Conservation (phyloP, 2,329 filamentous ascomycete species). For the Fusarium nanum region DNA sequence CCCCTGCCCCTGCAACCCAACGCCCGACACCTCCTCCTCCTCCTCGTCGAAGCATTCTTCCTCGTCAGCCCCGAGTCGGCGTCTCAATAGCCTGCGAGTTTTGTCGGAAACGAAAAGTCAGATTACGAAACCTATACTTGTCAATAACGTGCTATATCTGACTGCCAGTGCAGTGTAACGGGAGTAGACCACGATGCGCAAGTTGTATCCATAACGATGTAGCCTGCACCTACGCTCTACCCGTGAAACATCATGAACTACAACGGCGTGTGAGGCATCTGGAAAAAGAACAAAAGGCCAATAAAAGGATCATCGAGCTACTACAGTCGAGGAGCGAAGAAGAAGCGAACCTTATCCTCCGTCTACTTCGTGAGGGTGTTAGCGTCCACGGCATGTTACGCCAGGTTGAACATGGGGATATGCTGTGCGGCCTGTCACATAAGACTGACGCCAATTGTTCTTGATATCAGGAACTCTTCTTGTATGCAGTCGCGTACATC, state of each 20-base stretch:
- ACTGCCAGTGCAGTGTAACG: slow-evolving; percentile 3
- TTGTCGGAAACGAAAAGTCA: slow-evolving; percentile 10
- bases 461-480: neutral
- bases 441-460: too few relatives aligned
- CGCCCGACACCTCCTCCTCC: too few relatives aligned
- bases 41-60: neutral
- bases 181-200: neutral
- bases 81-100: slow-evolving; percentile 12
- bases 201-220: neutral
- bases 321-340: neutral
- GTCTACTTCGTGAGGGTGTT: slow-evolving; percentile 3
- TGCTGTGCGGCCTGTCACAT: slow-evolving; percentile 8
- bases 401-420: slow-evolving; percentile 24
- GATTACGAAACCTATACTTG: neutral
- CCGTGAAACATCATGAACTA: neutral
- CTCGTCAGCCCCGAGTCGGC: neutral
- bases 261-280: neutral
- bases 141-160: neutral
- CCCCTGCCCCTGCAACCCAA: neutral
- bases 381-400: neutral
- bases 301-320: neutral
- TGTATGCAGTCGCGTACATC: neutral
- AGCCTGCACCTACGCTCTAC: neutral
- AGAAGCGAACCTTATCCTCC: slow-evolving; percentile 8
- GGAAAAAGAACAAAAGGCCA: neutral